Base-by-base conservation (phyloP, 1,284 basidiomycete species). In the Anthracocystis panici-leucophaei region DNA sequence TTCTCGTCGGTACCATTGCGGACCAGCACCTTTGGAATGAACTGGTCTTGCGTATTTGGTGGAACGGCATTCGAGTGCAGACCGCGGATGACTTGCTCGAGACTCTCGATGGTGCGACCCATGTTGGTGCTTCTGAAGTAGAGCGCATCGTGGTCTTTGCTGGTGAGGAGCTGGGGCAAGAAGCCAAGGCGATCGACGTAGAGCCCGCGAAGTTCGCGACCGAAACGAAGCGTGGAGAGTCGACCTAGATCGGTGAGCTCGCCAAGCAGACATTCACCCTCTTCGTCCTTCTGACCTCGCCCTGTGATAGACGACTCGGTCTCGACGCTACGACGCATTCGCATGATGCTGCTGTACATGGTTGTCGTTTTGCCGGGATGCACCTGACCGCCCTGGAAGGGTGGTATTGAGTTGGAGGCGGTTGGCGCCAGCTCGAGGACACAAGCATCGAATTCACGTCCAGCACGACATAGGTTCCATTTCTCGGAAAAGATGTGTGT, bases 201-300 rank as follows among this genome's bases (percentile, higher is more conserved):
- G 31, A 93, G 87, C 48, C 87, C 87, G 42, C 92, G 87, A 42
- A 93, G 85, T 8, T 88, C 88, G 40, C 81, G 78, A 0, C 92
- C 92, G 72, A 90, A 90, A 49, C 89, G 87, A 67, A 89, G 90
- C 3, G 92, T 93, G 4, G 91, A 91, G 86, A 90, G 87, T 80
- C 91, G 88, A 35, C 92, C 92, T 6, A 91, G 75, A 79, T 94
- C 92, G 10, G 92, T 93, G 71, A 94, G 85, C 82, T 93, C 92
- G 31, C 92, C 93, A 16, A 92, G 86, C 62, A 93, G 85, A 82
- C 82, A 84, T 51, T 82, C 79, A 40, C 82, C 82, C n/a, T 68
- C 56, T 27, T 68, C 63, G 27, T 75, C 74, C 11, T 52, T 40
- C 18, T 58, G 50, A 4, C 72, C 67, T 5, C n/a, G 51, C 3